Percentiles rank a stretch among this genome's conserved stretches.
Evolutionary conservation across 352 stramenopile species (phyloP).

Genomic region (Globisporangium uncinulatum): DNA sequence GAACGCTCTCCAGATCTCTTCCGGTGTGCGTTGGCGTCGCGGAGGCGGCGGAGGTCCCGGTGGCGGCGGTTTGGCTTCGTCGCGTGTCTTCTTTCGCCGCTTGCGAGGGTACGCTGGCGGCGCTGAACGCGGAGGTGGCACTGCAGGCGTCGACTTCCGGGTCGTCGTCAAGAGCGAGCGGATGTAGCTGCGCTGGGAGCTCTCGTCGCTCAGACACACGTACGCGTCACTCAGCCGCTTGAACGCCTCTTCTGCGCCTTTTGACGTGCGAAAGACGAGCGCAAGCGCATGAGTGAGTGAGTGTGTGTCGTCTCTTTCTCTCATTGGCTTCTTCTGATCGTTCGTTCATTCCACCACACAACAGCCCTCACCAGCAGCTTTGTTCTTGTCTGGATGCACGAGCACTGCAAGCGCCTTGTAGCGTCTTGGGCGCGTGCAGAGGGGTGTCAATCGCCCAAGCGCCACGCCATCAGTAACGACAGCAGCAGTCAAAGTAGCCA

Average conservation of each 20-base stretch:
- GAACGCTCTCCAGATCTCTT: constrained; percentile 71
- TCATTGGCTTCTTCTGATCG: not conserved
- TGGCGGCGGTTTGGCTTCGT: not conserved
- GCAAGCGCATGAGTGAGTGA: not conserved
- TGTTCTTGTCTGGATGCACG: constrained; percentile 64
- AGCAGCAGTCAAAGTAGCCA: not conserved
- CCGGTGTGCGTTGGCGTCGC: constrained; percentile 31
- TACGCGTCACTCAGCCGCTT: constrained; percentile 75
- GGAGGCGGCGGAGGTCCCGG: constrained; percentile 4
- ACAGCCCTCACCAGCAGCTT: constrained; percentile 15
- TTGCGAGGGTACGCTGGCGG: constrained; percentile 18
- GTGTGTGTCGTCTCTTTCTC: not conserved
- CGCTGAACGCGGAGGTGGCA: not conserved
- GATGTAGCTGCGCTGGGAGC: constrained; percentile 47
- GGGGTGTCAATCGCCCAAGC: too few relatives aligned
- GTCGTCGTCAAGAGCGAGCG: constrained; percentile 16
- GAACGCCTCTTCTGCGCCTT: constrained; percentile 71
- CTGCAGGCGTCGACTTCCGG: not conserved
- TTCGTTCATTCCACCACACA: not conserved
- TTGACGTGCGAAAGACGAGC: not conserved
- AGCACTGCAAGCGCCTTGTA: constrained; percentile 51
- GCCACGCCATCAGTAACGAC: not conserved
- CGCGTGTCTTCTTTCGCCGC: constrained; percentile 12
- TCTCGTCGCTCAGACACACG: constrained; percentile 56
- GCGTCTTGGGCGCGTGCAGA: constrained; percentile 8